These are phyloP conservation scores for Melaleuca quinquenervia DNA, from an alignment of 345 rosid genomes.

Conservation along the genomic window DNA sequence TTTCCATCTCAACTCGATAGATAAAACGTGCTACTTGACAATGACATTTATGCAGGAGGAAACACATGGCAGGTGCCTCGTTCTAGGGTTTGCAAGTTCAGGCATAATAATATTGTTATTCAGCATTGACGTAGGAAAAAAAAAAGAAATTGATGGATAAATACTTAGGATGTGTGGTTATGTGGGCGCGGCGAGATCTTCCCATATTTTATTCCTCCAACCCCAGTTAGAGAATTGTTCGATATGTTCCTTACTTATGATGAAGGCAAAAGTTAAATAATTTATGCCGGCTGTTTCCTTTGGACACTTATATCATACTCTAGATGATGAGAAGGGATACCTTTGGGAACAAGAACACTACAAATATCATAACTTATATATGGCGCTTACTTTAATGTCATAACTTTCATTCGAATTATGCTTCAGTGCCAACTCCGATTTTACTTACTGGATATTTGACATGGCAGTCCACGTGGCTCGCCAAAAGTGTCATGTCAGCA, in stretches of 20 bases:
- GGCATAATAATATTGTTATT: neutral
- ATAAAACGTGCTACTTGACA: neutral
- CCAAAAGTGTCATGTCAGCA: no score
- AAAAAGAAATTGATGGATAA: neutral
- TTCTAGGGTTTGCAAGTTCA: neutral
- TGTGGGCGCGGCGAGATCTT: neutral
- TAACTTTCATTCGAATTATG: no score
- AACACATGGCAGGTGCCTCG: neutral
- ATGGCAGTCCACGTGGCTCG: no score
- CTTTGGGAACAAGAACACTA: no score
- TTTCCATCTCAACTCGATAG: no score
- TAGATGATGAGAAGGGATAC: neutral
- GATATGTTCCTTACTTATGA: neutral
- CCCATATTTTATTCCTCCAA: neutral
- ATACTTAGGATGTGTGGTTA: neutral
- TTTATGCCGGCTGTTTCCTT: neutral
- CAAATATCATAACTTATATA: no score
- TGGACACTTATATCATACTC: neutral
- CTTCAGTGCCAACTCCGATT: no score
- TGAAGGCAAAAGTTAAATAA: neutral
- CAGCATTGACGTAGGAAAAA: neutral
- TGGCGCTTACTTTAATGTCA: no score
- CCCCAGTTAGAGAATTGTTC: neutral
- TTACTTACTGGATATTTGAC: no score
- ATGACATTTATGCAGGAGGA: neutral